Evolutionary conservation across 345 rosid genomes (phyloP), one percentile per base, ranked within the genome.

Genomic region (Balakata baccata): DNA sequence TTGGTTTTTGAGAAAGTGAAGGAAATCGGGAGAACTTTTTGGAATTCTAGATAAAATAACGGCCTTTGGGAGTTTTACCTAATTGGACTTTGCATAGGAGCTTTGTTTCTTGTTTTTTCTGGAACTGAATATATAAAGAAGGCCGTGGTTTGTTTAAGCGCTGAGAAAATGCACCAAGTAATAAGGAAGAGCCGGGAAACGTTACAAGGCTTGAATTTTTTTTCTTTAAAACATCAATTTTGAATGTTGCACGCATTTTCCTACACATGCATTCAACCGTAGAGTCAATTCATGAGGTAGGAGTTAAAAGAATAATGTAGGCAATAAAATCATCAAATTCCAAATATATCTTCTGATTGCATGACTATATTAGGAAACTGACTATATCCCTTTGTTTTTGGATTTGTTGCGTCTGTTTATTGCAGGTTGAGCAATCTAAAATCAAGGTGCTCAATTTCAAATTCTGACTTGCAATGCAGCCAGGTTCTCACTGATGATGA

Each of bases 371-470:
- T 23, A 4, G 39, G 22, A 17, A 47, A 7, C 47, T 60, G 73
- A 12, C 1, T 29, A 1, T 29, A 29, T 29, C 34, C 34, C 34
- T 29, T 29, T 29, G 34, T 29, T 29, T 29, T 29, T 29, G 34
- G 34, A 1, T 29, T 29, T 29, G 34, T 29, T 29, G 34, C 2
- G 34, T 29, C 1, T 29, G 34, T 29, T 29, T 2, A 29, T 29
- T 77, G 43, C 77, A 86, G 93, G 78, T 81, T 85, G 77, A 77
- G 82, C 78, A 85, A 81, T 29, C 83, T 89, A 70, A 77, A 72
- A 62, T 81, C 86, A 43, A 86, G 92, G 81, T 85, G 95, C 79
- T 87, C 88, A 39, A 84, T 88, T 58, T 77, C 84, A 57, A 87
- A 92, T 75, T 78, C 92, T 0, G 92, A 90, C 58, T 76, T 87